Conservation (phyloP, 2,329 filamentous ascomycete species). For the Claviceps monticola region DNA sequence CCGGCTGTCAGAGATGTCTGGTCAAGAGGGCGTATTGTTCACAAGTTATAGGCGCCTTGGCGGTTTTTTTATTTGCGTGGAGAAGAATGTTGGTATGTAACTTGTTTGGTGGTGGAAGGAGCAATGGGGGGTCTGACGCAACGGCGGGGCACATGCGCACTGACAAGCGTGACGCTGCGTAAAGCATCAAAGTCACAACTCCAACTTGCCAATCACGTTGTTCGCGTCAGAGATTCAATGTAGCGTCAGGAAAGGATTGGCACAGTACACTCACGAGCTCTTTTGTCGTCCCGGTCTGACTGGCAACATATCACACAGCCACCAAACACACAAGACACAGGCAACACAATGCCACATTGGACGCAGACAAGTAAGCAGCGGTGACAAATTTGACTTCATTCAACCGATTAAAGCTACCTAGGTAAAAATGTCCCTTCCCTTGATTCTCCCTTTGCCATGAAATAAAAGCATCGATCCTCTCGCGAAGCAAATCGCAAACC, state of each 20-base stretch:
- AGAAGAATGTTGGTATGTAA: background rate
- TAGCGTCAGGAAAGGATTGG: too few species aligned
- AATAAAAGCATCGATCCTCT: background rate
- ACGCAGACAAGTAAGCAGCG: background rate
- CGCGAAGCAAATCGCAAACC: background rate
- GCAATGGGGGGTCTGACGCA: background rate
- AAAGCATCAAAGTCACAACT: background rate
- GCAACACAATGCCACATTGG: background rate
- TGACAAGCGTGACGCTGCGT: background rate
- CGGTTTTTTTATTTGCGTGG: background rate
- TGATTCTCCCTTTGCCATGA: background rate
- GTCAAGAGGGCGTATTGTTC: too few species aligned
- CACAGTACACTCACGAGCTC: background rate
- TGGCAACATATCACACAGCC: background rate
- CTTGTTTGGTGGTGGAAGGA: background rate
- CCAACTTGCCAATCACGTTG: background rate
- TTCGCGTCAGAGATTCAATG: background rate
- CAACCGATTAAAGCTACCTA: slow-evolving; percentile 3
- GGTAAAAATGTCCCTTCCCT: slow-evolving; percentile 1
- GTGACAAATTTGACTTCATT: background rate
- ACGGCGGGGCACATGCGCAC: background rate
- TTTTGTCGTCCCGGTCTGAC: background rate
- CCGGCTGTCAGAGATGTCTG: too few species aligned
- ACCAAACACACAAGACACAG: background rate
- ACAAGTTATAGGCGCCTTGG: too few species aligned